Base-by-base conservation (phyloP, 345 rosid species). In the Ailanthus altissimus region DNA sequence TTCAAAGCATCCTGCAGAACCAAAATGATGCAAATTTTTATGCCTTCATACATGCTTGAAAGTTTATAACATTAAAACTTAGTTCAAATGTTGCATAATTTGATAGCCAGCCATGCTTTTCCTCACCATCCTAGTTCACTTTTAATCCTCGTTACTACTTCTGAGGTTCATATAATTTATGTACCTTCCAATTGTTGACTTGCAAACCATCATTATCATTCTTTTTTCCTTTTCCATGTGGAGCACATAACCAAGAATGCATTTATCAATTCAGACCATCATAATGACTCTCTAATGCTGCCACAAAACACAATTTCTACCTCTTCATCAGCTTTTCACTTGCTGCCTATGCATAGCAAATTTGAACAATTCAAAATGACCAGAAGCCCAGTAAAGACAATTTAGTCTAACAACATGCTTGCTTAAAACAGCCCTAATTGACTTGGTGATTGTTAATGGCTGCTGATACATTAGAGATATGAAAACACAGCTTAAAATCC, bases 1-100 rank as follows among this genome's bases (percentile, higher is more conserved):
- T 83, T 91, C 88, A 96, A 85, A 74, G 87, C 94, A 79, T 84
- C 65, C 97, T 96, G 86, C 84, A 51, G 79, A 75, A 73, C 62
- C 5, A 63, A 1, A n/a, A 70, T 75, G 18, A 54, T 49, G 57
- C 70, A 28, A 43, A 40, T 46, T 60, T 62, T 21, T n/a, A 59
- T 54, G 64, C 56, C 18, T 62, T 38, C 49, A 56, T 28, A 15
- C 6, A 9, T 32, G 15, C 16, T 60, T 47, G 25, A 2, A 46
- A 28, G 60, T 23, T 53, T 32, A 32, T n/a, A 46, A 67, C 46
- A 18, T 8, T 15, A 42, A 64, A 36, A 1, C 14, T 36, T 50
- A 53, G 43, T 25, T 51, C 54, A 49, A 32, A 36, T 47, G n/a
- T 18, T 50, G 50, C 46, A 28, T 26, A 21, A 66, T 66, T n/a